Evolutionary conservation across 768 basidiomycete species (phyloP).

Genomic region (Favolaschia claudopus): DNA sequence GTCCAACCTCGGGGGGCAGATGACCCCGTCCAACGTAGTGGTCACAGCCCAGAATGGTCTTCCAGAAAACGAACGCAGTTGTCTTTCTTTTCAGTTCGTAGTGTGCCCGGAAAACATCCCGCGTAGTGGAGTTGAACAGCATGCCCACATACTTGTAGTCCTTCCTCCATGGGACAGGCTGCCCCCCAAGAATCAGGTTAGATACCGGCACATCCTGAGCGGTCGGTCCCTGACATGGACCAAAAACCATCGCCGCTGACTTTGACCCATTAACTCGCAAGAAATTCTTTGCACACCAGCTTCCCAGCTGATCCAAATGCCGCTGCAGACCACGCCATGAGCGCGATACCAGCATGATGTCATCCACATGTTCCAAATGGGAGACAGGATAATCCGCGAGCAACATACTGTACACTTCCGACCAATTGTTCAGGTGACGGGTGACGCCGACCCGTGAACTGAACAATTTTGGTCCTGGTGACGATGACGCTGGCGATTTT

Average conservation of each 20-base stretch:
- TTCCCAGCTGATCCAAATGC: slow-evolving; percentile 17
- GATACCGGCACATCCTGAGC: not conserved
- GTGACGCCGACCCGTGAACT: no score
- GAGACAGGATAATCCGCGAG: slow-evolving; percentile 19
- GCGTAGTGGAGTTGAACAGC: not conserved
- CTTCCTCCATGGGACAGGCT: not conserved
- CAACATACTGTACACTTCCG: no score
- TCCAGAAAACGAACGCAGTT: not conserved
- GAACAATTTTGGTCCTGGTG: no score
- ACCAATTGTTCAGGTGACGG: no score
- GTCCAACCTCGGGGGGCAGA: not conserved
- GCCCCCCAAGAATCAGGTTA: not conserved
- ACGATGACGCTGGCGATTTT: no score
- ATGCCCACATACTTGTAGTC: slow-evolving; percentile 21
- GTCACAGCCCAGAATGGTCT: not conserved
- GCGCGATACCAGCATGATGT: slow-evolving; percentile 24
- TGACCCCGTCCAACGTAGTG: not conserved
- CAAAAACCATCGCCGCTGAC: slow-evolving; percentile 27
- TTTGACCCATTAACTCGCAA: slow-evolving; percentile 26
- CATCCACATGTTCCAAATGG: slow-evolving; percentile 34
- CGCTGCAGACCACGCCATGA: slow-evolving; percentile 23
- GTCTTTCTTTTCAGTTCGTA: slow-evolving; percentile 7
- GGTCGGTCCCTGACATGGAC: slow-evolving; percentile 10
- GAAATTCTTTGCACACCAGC: slow-evolving; percentile 29
- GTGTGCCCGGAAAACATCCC: slow-evolving; percentile 9